Evolutionary conservation across 257 asterid genomes (phyloP), one percentile per base, ranked within the genome.

Genomic region (Anisodus acutangulus): DNA sequence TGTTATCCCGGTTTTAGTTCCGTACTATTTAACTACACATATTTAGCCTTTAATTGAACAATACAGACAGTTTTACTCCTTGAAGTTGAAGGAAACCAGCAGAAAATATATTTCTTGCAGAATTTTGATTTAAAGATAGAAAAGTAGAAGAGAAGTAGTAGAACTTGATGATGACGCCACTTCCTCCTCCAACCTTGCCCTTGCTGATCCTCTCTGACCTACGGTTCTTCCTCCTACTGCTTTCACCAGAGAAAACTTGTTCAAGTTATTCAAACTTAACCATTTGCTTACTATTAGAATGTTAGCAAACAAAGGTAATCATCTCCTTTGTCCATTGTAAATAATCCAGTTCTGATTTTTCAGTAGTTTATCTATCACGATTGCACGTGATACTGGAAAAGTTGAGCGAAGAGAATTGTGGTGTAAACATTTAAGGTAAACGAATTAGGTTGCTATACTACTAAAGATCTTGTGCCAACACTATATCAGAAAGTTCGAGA

Each of bases 291-390:
- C 80, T 74, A 19, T 55, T 74, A 74, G 60, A 71, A 10, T 71
- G 37, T n/a, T 47, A 19, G 17, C 16, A 41, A 45, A 43, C 55
- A 49, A 71, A 45, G 58, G 26, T 71, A 45, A 71, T 71, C 58
- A 71, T 71, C 8, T 47, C 79, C 78, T 70, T 49, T 71, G 79
- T n/a, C 39, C 16, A 45, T 71, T 71, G 58, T 71, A 71, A 45
- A 45, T 71, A 71, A 45, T 71, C 49, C 74, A 67, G 57, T 43
- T 17, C 57, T 70, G 79, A 17, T 9, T 41, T 70, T 41, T 17
- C 78, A 70, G 17, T n/a, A 10, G 79, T 26, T 64, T 64, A 64
- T 71, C 79, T 71, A 71, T 71, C 58, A 71, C 43, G 57, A n/a
- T 71, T 71, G 79, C 57, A 26, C 35, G 9, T 71, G 31, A 43